These are phyloP conservation scores for Eucalyptus sp. DNA, from an alignment of 345 rosid species.

Conservation along the genomic window DNA sequence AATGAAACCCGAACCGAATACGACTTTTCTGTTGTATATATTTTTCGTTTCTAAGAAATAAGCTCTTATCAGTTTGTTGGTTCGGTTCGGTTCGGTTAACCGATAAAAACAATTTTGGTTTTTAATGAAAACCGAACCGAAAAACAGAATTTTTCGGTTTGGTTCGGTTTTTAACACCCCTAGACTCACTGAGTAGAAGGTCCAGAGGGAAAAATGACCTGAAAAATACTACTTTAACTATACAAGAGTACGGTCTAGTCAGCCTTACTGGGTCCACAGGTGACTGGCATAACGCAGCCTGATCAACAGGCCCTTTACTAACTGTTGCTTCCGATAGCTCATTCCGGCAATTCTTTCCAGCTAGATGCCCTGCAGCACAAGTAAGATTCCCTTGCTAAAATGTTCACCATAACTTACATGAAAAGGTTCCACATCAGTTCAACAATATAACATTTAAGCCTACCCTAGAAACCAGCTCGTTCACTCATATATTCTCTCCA, in stretches of 20 bases:
- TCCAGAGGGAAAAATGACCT: not conserved
- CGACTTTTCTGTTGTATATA: too few species aligned
- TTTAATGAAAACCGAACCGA: too few species aligned
- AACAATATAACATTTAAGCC: not conserved
- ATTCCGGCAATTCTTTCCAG: not conserved
- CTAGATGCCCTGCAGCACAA: conserved; percentile 3
- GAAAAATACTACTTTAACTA: not conserved
- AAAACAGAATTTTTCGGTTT: too few species aligned
- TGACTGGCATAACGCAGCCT: not conserved
- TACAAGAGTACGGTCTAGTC: not conserved
- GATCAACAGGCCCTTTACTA: not conserved
- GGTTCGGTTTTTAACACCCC: too few species aligned
- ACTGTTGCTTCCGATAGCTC: not conserved
- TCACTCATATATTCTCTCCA: not conserved
- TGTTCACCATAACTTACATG: not conserved
- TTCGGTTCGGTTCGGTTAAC: too few species aligned
- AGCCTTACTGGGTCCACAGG: not conserved
- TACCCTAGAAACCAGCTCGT: not conserved
- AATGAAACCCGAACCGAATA: too few species aligned
- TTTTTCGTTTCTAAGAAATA: too few species aligned
- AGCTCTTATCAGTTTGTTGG: too few species aligned
- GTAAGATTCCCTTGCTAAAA: not conserved
- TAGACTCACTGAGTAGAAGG: not conserved
- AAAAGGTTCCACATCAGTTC: not conserved
- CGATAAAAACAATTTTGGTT: too few species aligned